phyloP scores from a whole-genome alignment of 2,329 filamentous ascomycete genomes.

The Aspergillus proliferans region DNA sequence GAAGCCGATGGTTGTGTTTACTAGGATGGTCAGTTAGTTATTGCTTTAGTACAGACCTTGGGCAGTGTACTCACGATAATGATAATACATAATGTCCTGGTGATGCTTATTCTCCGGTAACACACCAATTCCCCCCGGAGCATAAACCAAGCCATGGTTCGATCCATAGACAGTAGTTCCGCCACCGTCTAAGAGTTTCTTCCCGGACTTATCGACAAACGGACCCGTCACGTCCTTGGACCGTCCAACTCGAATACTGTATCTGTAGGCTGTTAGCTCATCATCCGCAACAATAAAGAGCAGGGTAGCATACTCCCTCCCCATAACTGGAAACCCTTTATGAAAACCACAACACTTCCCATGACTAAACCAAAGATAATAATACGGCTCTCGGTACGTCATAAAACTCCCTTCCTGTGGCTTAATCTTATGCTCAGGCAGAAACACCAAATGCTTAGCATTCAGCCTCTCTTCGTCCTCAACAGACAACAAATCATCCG shows the following conservation, averaged over 20 bases:
- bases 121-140: constrained; percentile 33
- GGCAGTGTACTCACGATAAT: constrained; percentile 26
- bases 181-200: constrained; percentile 23
- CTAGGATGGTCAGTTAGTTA: constrained; percentile 7
- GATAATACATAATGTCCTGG: constrained; percentile 35
- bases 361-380: constrained; percentile 36
- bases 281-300: background rate
- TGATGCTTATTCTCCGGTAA: constrained; percentile 17
- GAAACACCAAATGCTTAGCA: constrained; percentile 22
- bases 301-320: constrained; percentile 22
- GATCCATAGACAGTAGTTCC: constrained; percentile 32
- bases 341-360: constrained; percentile 33
- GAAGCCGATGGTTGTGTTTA: constrained; percentile 29
- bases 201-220: constrained; percentile 27
- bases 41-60: background rate
- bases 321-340: constrained; percentile 18
- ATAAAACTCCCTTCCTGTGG: constrained; percentile 33
- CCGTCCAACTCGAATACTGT: constrained; percentile 32
- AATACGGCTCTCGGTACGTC: constrained; percentile 29
- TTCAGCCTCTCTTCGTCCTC: constrained; percentile 15
- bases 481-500: constrained; percentile 25
- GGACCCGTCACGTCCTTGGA: constrained; percentile 27
- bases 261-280: constrained; percentile 12
- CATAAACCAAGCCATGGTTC: constrained; percentile 34
- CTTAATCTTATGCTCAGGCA: constrained; percentile 13